phyloP scores from a whole-genome alignment of 495 filamentous ascomycete genomes.

The Neurospora sp. region DNA sequence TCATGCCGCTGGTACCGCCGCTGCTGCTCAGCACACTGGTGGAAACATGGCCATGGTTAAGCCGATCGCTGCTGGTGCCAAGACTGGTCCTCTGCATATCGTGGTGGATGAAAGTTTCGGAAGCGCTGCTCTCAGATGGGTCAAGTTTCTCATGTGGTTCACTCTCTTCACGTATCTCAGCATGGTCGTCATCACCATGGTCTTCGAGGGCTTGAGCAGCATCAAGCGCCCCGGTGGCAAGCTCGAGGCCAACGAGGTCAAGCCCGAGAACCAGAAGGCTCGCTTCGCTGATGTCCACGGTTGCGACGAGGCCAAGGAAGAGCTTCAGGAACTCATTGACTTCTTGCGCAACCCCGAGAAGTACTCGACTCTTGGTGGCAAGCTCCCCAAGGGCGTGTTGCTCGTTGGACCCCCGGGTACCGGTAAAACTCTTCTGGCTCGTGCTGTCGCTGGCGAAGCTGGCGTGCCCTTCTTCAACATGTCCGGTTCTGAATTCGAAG shows the following conservation, averaged over 20 bases:
- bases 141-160: constrained; percentile 75
- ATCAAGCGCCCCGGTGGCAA: constrained; percentile 66
- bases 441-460: constrained; percentile 92
- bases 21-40: constrained; percentile 64
- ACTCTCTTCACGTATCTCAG: constrained; percentile 62
- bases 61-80: constrained; percentile 47
- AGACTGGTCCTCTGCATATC: constrained; percentile 77
- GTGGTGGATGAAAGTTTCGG: constrained; percentile 88
- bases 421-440: constrained; percentile 93
- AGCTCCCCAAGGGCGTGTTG: constrained; percentile 91
- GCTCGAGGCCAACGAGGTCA: constrained; percentile 65
- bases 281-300: constrained; percentile 93
- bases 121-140: constrained; percentile 74
- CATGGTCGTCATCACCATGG: constrained; percentile 62
- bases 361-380: constrained; percentile 86
- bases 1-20: constrained; percentile 78
- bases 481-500: constrained; percentile 97
- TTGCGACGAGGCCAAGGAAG: constrained; percentile 96
- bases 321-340: constrained; percentile 92
- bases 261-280: constrained; percentile 79
- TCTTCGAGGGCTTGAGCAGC: constrained; percentile 66
- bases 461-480: constrained; percentile 99
- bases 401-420: constrained; percentile 94
- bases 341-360: constrained; percentile 86
- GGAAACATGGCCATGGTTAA: constrained; percentile 48